Evolutionary conservation across 1,284 basidiomycete species (phyloP), one percentile per base, ranked within the genome.

Genomic region (Sparassis latifolia): DNA sequence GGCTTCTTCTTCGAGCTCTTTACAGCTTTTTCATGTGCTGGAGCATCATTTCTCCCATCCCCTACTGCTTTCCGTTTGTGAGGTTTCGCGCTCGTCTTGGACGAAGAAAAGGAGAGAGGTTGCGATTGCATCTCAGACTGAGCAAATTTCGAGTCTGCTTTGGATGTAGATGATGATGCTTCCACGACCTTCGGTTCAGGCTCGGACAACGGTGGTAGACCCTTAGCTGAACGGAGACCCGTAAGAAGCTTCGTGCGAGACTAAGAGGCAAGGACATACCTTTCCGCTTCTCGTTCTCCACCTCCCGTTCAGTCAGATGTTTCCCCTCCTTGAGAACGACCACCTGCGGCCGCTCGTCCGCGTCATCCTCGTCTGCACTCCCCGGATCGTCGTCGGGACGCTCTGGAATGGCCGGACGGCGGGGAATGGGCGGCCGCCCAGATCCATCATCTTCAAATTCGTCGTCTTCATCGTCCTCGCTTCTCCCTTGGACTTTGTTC

Each of bases 321-420:
- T 89, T 92, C 31, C 91, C 91, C 59, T 86, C 80, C 62, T 79
- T 89, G 57, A 94, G 65, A 6, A 94, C 91, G 2, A 94, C 88
- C 2, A 94, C 81, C 64, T 90, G 87, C 5, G 91, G 91, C 56
- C 78, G 83, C 67, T 94, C 91, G 57, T 93, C 91, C 0, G 66
- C 80, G 20, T 76, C 78, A 47, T 91, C 87, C 51, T 91, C 91
- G 53, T 82, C 82, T 27, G 75, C 82, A 59, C 83, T 87, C 42
- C 86, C 86, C 41, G 80, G 82, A 57, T 91, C 81, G 53, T 83
- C 81, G 30, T 75, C 79, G 0, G 84, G 84, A 33, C 87, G 76
- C 58, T 82, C 74, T 27, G 86, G 84, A 29, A 87, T 85, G n/a
- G 80, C 67, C 41, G 85, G 86, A 31, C 85, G 79, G 55, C 75